Evolutionary conservation across 116 monocot genomes (phyloP).

Genomic region (Trichopus zeylanicus): DNA sequence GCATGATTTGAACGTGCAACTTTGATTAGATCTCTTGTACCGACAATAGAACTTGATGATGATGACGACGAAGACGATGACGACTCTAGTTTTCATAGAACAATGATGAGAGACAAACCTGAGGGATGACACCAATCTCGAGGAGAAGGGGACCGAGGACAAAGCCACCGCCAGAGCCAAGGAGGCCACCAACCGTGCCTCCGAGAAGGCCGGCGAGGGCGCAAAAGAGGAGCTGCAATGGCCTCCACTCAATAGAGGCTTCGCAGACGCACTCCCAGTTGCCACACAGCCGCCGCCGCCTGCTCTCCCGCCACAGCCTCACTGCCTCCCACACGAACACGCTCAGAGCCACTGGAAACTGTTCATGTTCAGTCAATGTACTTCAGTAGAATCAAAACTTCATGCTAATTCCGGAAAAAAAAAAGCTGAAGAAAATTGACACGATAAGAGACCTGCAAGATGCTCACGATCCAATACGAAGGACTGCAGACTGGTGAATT

Average conservation of each 20-base stretch:
- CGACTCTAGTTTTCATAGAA: too few relatives aligned
- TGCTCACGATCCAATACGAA: slow-evolving; percentile 59
- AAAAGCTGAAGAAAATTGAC: not conserved
- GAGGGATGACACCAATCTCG: slow-evolving; percentile 96
- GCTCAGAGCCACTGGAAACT: slow-evolving; percentile 65
- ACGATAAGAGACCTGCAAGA: slow-evolving; percentile 56
- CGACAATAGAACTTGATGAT: too few relatives aligned
- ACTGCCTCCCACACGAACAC: slow-evolving; percentile 72
- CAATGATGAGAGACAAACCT: too few relatives aligned
- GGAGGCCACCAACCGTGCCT: slow-evolving; percentile 90
- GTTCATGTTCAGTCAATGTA: not conserved
- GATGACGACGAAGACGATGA: too few relatives aligned
- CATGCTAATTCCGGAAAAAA: too few relatives aligned
- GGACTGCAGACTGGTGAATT: slow-evolving; percentile 39
- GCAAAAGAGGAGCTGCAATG: slow-evolving; percentile 62
- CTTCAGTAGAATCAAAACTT: not conserved
- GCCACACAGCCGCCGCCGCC: slow-evolving; percentile 38
- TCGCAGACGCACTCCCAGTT: slow-evolving; percentile 79
- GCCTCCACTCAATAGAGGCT: slow-evolving; percentile 80
- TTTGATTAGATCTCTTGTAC: too few relatives aligned
- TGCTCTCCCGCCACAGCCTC: slow-evolving; percentile 65
- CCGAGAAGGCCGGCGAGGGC: slow-evolving; percentile 82
- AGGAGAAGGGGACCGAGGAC: slow-evolving; percentile 93
- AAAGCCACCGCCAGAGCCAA: slow-evolving; percentile 98
- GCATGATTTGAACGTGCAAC: too few relatives aligned